phyloP scores from a whole-genome alignment of 2,329 filamentous ascomycete species.

The Hypoxylon sp. region DNA sequence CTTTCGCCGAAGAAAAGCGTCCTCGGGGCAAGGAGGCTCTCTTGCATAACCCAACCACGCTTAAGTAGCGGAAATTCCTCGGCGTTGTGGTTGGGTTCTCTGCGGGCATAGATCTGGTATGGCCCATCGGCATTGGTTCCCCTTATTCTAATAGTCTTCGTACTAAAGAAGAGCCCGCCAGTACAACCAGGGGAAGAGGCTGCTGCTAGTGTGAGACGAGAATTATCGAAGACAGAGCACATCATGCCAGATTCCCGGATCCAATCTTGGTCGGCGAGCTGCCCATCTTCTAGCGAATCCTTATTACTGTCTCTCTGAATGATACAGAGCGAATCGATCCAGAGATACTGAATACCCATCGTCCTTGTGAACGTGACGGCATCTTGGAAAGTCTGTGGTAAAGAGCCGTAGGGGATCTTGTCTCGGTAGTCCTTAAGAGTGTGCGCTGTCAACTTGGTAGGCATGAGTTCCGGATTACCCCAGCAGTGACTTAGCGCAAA shows the following conservation, averaged over 20 bases:
- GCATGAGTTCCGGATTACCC: not conserved
- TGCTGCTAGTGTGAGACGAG: not conserved
- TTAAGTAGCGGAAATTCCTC: not conserved
- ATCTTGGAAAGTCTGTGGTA: not conserved
- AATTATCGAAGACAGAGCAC: not conserved
- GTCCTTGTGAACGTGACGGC: not conserved
- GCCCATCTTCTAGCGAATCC: not conserved
- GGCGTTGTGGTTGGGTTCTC: not conserved
- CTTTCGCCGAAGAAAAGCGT: not conserved
- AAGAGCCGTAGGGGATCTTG: not conserved
- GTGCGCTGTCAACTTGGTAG: not conserved
- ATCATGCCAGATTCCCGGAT: not conserved
- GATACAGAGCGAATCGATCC: not conserved
- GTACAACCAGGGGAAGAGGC: not conserved
- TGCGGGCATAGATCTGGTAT: not conserved
- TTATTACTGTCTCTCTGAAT: not conserved
- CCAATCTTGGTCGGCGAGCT: not conserved
- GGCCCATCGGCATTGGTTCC: not conserved
- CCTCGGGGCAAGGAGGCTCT: not conserved
- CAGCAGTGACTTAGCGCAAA: not conserved
- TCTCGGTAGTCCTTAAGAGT: not conserved
- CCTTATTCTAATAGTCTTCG: not conserved
- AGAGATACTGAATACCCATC: not conserved
- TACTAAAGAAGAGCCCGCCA: not conserved
- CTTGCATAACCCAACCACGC: slow-evolving; percentile 1